Evolutionary conservation across 805 yeast species (phyloP), one percentile per base, ranked within the genome.

Genomic region (Pichia manshurica): DNA sequence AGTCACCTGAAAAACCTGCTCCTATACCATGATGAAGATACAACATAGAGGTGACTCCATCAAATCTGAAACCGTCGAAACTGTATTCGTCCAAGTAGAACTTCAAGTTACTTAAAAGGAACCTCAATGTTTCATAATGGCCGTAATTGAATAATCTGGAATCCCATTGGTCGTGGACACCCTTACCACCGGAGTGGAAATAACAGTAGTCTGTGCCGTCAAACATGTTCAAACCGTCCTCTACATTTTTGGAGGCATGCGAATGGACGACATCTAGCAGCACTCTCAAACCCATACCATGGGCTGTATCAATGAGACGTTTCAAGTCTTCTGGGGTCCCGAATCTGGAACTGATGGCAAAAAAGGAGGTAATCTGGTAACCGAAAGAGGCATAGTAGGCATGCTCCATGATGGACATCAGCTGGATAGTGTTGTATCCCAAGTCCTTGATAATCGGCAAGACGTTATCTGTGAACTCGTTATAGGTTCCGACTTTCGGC

Each of bases 361-460:
- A 91, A 63, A 91, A 93, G 50, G 84, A 86, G 20, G 98, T 90
- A 23, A 91, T 82, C 66, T 91, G 99, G 64, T 91, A 91, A n/a
- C 99, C 99, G 64, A 91, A 91, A 2, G 96, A 87, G 1, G 97
- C 99, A 64, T 91, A 91, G 64, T 91, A 91, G 1, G 99, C 98
- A 64, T 91, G 99, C 67, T 91, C 99, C 99, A 91, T 91, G 39
- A 91, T 77, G 0, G 99, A 97, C 99, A 91, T 91, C 61, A 91
- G 73, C 68, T 91, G 99, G 57, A 91, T 84, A 4, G 96, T 82
- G 65, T 93, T 88, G 66, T 91, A 91, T 33, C 97, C 97, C 50
- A 90, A 73, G 53, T 83, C 78, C 56, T 80, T 81, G 56, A 91
- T 87, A 39, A 83, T 74, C n/a, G 98, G 98, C 52, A 91, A 74